These are phyloP conservation scores for Arabis alpina DNA, from an alignment of 345 rosid genomes.

Conservation along the genomic window DNA sequence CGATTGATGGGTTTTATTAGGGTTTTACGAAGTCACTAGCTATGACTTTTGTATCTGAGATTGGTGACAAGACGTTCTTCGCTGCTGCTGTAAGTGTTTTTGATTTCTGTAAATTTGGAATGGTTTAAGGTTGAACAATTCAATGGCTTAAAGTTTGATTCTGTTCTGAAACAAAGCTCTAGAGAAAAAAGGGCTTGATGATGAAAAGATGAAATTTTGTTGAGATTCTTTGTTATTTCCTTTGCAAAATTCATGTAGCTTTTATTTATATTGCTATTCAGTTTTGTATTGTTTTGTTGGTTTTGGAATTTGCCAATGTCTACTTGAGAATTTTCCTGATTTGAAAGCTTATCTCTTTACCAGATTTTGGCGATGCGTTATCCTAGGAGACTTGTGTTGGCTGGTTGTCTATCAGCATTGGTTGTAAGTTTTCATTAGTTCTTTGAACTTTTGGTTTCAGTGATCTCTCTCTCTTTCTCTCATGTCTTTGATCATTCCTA, in stretches of 20 bases:
- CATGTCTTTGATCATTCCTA: slow-evolving; percentile 39
- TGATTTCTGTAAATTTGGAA: neutral
- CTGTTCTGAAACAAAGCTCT: too few species aligned
- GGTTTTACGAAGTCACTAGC: slow-evolving; percentile 97
- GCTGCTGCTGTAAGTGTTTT: slow-evolving; percentile 84
- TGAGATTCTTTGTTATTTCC: neutral
- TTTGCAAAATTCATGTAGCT: neutral
- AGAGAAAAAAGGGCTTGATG: neutral
- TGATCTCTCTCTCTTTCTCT: slow-evolving; percentile 16
- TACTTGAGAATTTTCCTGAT: slow-evolving; percentile 12
- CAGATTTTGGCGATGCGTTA: slow-evolving; percentile 99
- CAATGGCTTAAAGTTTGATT: slow-evolving; percentile 5
- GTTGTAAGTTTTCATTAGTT: slow-evolving; percentile 54
- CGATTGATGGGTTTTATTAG: slow-evolving; percentile 45
- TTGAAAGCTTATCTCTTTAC: slow-evolving; percentile 19
- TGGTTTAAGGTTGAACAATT: neutral
- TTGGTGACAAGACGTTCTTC: slow-evolving; percentile 97
- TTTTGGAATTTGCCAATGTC: neutral
- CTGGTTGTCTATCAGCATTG: slow-evolving; percentile 82
- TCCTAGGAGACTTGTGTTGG: slow-evolving; percentile 90
- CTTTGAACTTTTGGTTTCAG: neutral
- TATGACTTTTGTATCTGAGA: slow-evolving; percentile 95
- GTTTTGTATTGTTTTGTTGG: too few species aligned
- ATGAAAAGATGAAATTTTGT: too few species aligned
- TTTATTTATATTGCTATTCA: too few species aligned